Evolutionary conservation across 2,329 filamentous ascomycete genomes (phyloP), one percentile per base, ranked within the genome.

Genomic region (Colletotrichum lini): DNA sequence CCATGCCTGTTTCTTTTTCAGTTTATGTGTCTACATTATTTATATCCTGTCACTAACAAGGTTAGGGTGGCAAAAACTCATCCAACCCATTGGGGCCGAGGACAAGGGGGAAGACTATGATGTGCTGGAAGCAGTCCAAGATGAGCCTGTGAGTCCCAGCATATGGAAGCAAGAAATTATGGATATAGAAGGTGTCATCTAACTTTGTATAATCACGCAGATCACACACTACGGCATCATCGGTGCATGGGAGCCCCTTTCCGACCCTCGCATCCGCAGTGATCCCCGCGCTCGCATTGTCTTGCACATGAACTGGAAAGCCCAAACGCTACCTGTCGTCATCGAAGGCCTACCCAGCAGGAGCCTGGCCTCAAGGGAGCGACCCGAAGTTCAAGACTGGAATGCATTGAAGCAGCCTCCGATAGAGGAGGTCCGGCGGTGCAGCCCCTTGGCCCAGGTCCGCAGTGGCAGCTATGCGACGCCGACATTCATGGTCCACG

Each of bases 251-350:
- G 47, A 70, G 2, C 67, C 67, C 10, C 47, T 70, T 9, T 70
- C 61, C 1, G 66, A 64, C 72, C 21, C 68, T 4, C 60, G 57
- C 9, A 66, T 63, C 3, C 63, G 61, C 53, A 72, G 50, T 1
- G 82, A 85, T 67, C 74, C 80, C 0, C 82, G 84, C 16, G 77
- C 70, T 18, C 79, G 82, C 4, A 77, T 85, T 12, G 74, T 79
- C 1, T 75, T 85, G 0, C 79, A 84, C 68, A 84, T 85, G 77
- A 84, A 84, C 73, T 84, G 81, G 82, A 75, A 78, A 26, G 82
- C 76, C 0, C 80, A 81, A 52, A 78, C 77, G 0, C 73, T 86
- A 0, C 82, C 78, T 1, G 73, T 84, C 1, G 70, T 85, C 1
- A 63, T 82, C n/a, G 58, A 74, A 18, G 80, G 79, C 2, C 61